Base-by-base conservation (phyloP, 2,329 filamentous ascomycete genomes). In the Chaetomium sp. region DNA sequence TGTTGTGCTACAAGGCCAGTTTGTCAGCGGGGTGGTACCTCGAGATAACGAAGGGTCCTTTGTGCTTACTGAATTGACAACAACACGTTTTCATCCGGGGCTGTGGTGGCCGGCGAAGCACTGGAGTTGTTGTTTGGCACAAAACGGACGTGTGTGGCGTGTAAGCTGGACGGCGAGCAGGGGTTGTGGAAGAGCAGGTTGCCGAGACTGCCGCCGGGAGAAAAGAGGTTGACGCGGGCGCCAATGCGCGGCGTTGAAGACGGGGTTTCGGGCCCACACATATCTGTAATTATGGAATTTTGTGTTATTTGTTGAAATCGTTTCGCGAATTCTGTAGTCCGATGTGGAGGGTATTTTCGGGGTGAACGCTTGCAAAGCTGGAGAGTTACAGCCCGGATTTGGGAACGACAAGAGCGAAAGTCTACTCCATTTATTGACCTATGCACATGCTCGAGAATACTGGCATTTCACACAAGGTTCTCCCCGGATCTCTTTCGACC, bases 101-200 rank as follows among this genome's bases (percentile, higher is more conserved):
- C 14, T 14, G 5, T 12, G 6, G 6, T 14, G 7, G 40, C 10
- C 49, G 11, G 27, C 27, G 5, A 7, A 9, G 11, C 40, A 7
- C 12, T 42, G 7, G n/a, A 49, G 42, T 5, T 46, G 12, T 32
- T 40, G 4, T 12, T 5, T 14, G 35, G 44, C n/a, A 4, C 48
- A 55, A 63, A 65, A 12, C 61, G 56, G 3, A 63, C 61, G 43
- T 66, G 64, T 10, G 64, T 66, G 10, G 64, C 64, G 27, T 48
- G 52, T 1, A 54, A 36, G 56, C 61, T 63, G 48, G 41, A 43
- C 2, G 64, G 60, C 5, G 51, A 44, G 8, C 55, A 50, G 0
- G 62, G 63, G 51, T 66, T 59, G 43, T 62, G 55, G 54, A 66
- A 66, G 40, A 66, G 44, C 10, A 66, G 59, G 49, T 64, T 65